Evolutionary conservation across 169 alveolate genomes (phyloP).

Genomic region (Plasmodium falciparum): DNA sequence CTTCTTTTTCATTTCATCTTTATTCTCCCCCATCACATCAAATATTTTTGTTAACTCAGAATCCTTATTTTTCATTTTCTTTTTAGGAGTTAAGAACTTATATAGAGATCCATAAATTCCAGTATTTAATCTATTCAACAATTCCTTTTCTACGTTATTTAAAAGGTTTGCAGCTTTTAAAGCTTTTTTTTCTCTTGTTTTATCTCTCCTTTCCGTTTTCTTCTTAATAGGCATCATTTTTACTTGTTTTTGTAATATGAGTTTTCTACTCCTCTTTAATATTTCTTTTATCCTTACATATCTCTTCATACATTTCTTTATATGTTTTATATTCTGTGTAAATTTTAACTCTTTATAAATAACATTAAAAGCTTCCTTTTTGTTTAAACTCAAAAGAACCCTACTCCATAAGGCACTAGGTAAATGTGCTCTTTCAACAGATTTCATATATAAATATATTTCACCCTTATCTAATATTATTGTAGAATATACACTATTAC

Average conservation of each 20-base stretch:
- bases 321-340: conserved; percentile 94
- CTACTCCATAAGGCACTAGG: conserved; percentile 98
- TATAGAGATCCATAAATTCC: conserved; percentile 81
- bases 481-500: conserved; percentile 98
- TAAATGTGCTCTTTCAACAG: conserved; percentile 98
- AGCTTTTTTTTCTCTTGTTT: conserved; percentile 96
- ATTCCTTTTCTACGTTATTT: conserved; percentile 96
- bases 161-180: conserved; percentile 98
- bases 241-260: conserved; percentile 77
- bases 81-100: conserved; percentile 55
- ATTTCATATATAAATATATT: conserved; percentile 95
- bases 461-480: conserved; percentile 93
- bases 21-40: conserved; percentile 5
- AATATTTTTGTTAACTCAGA: conserved; percentile 53
- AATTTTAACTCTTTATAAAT: conserved; percentile 94
- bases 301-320: conserved; percentile 97
- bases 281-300: conserved; percentile 96
- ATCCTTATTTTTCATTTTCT: conserved; percentile 61
- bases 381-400: conserved; percentile 93
- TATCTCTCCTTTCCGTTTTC: conserved; percentile 99
- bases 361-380: conserved; percentile 92
- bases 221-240: conserved; percentile 94
- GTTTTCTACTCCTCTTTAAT: conserved; percentile 94
- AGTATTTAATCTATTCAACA: conserved; percentile 93
- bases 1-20: background rate